Percentiles rank a stretch among this genome's conserved stretches.
Evolutionary conservation across 2,329 filamentous ascomycete species (phyloP).

Genomic region (Ophioceras dolichostomum): DNA sequence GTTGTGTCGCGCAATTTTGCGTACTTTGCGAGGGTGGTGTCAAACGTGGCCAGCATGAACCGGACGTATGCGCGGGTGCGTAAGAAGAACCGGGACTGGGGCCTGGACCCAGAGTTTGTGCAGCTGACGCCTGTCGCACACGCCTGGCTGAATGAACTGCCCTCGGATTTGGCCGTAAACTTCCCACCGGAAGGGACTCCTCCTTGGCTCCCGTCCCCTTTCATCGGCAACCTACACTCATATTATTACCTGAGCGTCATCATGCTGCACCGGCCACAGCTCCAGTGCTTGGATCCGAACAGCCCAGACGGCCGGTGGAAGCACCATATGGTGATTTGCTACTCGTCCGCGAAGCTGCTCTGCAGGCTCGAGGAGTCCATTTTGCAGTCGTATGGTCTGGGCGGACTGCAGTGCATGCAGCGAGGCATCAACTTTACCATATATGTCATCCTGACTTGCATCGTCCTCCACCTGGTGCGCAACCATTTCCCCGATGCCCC

Average conservation of each 20-base stretch:
- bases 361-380: slow-evolving; percentile 82
- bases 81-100: slow-evolving; percentile 69
- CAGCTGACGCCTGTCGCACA: slow-evolving; percentile 67
- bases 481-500: neutral
- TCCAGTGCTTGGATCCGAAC: slow-evolving; percentile 66
- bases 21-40: slow-evolving; percentile 66
- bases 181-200: slow-evolving; percentile 69
- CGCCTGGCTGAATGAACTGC: slow-evolving; percentile 65
- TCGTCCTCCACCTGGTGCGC: slow-evolving; percentile 84
- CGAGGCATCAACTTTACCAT: slow-evolving; percentile 90
- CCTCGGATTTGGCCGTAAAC: slow-evolving; percentile 62
- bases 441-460: slow-evolving; percentile 84
- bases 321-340: slow-evolving; percentile 75
- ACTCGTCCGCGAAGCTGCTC: slow-evolving; percentile 70
- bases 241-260: slow-evolving; percentile 82
- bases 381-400: slow-evolving; percentile 61
- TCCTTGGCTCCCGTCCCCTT: slow-evolving; percentile 78
- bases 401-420: slow-evolving; percentile 81
- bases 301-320: slow-evolving; percentile 67
- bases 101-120: slow-evolving; percentile 70
- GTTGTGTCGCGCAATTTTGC: slow-evolving; percentile 73
- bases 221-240: slow-evolving; percentile 76
- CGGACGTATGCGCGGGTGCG: slow-evolving; percentile 61
- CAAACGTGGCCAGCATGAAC: slow-evolving; percentile 68
- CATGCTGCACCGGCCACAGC: slow-evolving; percentile 75